Evolutionary conservation across 2,329 filamentous ascomycete species (phyloP).

Genomic region (Ascochyta clinopodiicola): DNA sequence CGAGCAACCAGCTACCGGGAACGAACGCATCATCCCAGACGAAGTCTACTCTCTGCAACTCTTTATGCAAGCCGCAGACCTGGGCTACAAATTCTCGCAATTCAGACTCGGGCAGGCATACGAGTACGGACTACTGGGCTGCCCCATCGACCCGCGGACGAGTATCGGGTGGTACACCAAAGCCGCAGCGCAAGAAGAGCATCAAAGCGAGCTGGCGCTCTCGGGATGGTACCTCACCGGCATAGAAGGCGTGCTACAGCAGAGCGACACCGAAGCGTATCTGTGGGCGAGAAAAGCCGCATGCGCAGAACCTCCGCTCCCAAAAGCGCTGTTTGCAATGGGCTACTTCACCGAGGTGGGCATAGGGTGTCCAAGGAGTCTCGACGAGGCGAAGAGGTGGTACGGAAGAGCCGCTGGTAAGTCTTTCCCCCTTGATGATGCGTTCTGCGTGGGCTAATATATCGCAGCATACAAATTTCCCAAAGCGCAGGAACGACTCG

Average conservation of each 20-base stretch:
- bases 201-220: conserved; percentile 77
- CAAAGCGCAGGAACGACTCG: conserved; percentile 88
- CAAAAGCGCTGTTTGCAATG: conserved; percentile 98
- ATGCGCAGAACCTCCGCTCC: conserved; percentile 72
- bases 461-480: conserved; percentile 85
- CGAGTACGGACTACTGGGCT: conserved; percentile 86
- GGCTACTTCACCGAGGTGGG: conserved; percentile 96
- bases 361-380: conserved; percentile 82
- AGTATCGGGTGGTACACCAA: conserved; percentile 95
- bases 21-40: conserved; percentile 73
- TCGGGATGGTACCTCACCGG: conserved; percentile 87
- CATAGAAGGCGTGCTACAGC: conserved; percentile 82
- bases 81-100: conserved; percentile 95
- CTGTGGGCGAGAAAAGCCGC: conserved; percentile 96
- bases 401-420: conserved; percentile 96
- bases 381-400: conserved; percentile 97
- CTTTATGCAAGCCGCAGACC: conserved; percentile 82
- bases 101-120: conserved; percentile 86
- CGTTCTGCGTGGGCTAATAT: conserved; percentile 17
- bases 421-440: conserved; percentile 38
- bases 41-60: conserved; percentile 81
- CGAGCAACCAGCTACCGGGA: conserved; percentile 67
- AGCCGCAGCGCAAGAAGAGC: conserved; percentile 90
- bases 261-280: conserved; percentile 95
- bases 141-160: conserved; percentile 79